Base-by-base conservation (phyloP, 2,329 filamentous ascomycete species). In the Talaromyces islandicus region DNA sequence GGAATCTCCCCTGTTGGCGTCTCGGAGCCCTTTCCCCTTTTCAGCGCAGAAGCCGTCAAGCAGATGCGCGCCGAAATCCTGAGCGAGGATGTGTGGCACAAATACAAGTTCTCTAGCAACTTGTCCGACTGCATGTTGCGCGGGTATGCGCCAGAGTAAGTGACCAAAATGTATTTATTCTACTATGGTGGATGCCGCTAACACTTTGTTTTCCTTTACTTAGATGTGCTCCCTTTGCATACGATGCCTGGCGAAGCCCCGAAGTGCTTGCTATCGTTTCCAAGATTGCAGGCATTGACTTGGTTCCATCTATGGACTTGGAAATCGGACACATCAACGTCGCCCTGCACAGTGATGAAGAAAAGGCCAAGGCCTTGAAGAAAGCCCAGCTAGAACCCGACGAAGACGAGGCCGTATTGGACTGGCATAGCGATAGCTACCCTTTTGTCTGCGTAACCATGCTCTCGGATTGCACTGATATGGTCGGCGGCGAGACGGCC, bases 391-490 rank as follows among this genome's bases (percentile, higher is more conserved):
- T 70, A 54, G 71, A 71, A 14, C 71, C 71, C 3, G 74, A 78
- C 56, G 76, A 60, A n/a, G 77, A 80, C 38, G 77, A 80, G 64
- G 81, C 84, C 5, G 81, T 85, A 25, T 80, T 88, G 30, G 83
- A 80, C 41, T 88, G 85, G 85, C 85, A 88, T 71, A 82, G 76
- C 0, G 86, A 88, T 69, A 85, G 82, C 67, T 88, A 86, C 67
- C 85, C 85, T 0, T 88, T 88, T 67, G 85, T 88, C n/a, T 88
- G 85, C 64, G 85, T 88, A n/a, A 78, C 81, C 7, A 88, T 88
- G 85, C 78, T 88, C 29, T 85, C 83, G 38, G 85, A 88, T 66
- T 86, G 84, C 64, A 80, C 78, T 0, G 75, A 77, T 41, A 88
- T 88, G 85, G 73, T 85, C 12, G 86, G 86, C 10, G 85, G 86